Conservation (phyloP, 2,329 filamentous ascomycete species). For the Paraphaeosphaeria sporulosa region DNA sequence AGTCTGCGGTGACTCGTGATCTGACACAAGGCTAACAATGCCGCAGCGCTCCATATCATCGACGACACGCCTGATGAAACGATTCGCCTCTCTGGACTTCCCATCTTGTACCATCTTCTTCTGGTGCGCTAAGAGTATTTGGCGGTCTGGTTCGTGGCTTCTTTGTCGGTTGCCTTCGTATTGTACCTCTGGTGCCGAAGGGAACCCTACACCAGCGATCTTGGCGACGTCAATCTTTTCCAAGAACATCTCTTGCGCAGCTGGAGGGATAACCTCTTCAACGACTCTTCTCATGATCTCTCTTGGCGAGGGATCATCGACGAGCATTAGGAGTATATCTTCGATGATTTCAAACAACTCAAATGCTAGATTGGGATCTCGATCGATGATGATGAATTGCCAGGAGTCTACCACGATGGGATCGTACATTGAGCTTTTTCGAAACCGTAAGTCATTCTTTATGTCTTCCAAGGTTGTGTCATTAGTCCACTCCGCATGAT, state of each 20-base stretch:
- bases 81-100: constrained; percentile 27
- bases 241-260: constrained; percentile 31
- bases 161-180: constrained; percentile 37
- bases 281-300: constrained; percentile 34
- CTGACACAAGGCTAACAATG: constrained; percentile 25
- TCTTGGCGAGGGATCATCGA: constrained; percentile 31
- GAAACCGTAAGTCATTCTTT: constrained; percentile 33
- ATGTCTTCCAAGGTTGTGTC: constrained; percentile 35
- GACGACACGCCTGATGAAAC: constrained; percentile 32
- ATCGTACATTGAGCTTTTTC: constrained; percentile 38
- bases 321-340: constrained; percentile 33
- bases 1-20: constrained; percentile 34
- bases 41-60: constrained; percentile 40
- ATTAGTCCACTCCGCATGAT: constrained; percentile 24
- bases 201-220: constrained; percentile 22
- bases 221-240: constrained; percentile 31
- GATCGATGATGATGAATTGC: constrained; percentile 44
- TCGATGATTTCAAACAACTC: constrained; percentile 38
- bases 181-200: constrained; percentile 30
- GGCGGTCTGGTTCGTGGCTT: constrained; percentile 26
- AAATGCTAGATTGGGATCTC: constrained; percentile 33
- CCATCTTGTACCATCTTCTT: constrained; percentile 13
- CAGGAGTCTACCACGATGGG: constrained; percentile 40
- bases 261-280: constrained; percentile 31
- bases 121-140: constrained; percentile 19